A percentile compares a stretch with the other conserved stretches of the same genome.
These are phyloP conservation scores for Adenanthera pavonina DNA, from an alignment of 306 rosid genomes.

Conservation along the genomic window DNA sequence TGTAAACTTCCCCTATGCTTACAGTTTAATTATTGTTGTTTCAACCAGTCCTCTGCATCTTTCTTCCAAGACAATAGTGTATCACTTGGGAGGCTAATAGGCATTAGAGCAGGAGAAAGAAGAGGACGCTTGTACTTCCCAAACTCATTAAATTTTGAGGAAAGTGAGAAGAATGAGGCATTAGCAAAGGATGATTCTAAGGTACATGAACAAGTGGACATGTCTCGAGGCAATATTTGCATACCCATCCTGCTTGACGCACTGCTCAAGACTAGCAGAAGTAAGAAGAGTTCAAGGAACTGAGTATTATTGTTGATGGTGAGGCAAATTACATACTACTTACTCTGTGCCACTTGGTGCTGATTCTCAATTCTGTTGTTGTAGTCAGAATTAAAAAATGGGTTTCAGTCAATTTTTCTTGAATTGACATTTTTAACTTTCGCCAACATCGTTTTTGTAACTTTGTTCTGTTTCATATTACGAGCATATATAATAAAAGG, in stretches of 20 bases:
- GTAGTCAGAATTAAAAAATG: constrained; percentile 17
- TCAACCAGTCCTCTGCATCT: constrained; percentile 73
- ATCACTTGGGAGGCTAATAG: constrained; percentile 77
- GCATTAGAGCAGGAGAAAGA: constrained; percentile 53
- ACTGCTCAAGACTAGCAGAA: constrained; percentile 46
- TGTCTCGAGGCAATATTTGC: constrained; percentile 53
- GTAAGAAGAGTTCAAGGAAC: constrained; percentile 56
- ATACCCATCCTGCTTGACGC: constrained; percentile 56
- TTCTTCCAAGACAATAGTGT: constrained; percentile 81
- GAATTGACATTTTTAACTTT: constrained; percentile 1
- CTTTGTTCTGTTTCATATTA: not conserved
- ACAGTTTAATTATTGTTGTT: constrained; percentile 31
- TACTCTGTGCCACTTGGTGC: constrained; percentile 1
- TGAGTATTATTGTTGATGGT: constrained; percentile 10
- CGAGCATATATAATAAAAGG: constrained; percentile 5
- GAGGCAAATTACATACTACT: not conserved
- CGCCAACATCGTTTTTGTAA: constrained; percentile 12
- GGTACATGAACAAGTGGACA: constrained; percentile 38
- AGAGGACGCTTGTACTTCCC: constrained; percentile 54
- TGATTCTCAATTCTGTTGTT: constrained; percentile 20
- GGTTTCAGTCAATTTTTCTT: constrained; percentile 31
- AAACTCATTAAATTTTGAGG: constrained; percentile 47
- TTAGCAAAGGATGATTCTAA: constrained; percentile 40
- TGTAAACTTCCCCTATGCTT: constrained; percentile 8
- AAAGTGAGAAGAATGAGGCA: constrained; percentile 27